Conservation (phyloP, 768 basidiomycete species). For the Termitomyces sp. region DNA sequence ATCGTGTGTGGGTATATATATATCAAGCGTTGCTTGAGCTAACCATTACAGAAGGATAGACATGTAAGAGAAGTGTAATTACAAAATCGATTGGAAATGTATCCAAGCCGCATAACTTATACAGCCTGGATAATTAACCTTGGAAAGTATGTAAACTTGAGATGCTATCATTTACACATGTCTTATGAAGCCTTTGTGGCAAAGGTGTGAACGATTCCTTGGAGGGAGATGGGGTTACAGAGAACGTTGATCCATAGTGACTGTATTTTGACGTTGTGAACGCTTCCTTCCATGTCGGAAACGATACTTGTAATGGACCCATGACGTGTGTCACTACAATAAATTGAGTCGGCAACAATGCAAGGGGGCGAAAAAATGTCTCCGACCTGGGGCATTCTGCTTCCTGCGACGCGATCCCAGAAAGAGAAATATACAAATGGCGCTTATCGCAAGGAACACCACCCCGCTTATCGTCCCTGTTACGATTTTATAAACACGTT, state of each 20-base stretch:
- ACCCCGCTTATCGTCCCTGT: slow-evolving; percentile 11
- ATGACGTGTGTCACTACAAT: slow-evolving; percentile 13
- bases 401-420: slow-evolving; percentile 1
- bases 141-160: neutral
- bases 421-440: neutral
- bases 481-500: slow-evolving; percentile 3
- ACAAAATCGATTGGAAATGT: neutral
- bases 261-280: slow-evolving; percentile 26
- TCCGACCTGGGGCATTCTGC: neutral
- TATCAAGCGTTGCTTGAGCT: neutral
- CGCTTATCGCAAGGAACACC: neutral
- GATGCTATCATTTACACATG: neutral
- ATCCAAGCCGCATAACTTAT: too few relatives aligned
- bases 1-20: too few relatives aligned
- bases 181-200: slow-evolving; percentile 4
- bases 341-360: neutral
- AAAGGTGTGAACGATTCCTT: slow-evolving; percentile 13
- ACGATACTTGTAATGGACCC: slow-evolving; percentile 22
- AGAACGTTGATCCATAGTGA: slow-evolving; percentile 25
- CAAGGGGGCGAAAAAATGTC: neutral
- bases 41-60: neutral
- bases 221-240: slow-evolving; percentile 13
- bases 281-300: slow-evolving; percentile 26
- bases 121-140: neutral
- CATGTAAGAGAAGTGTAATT: neutral